These are phyloP conservation scores for Rhazya stricta DNA, from an alignment of 257 asterid genomes.

Conservation along the genomic window DNA sequence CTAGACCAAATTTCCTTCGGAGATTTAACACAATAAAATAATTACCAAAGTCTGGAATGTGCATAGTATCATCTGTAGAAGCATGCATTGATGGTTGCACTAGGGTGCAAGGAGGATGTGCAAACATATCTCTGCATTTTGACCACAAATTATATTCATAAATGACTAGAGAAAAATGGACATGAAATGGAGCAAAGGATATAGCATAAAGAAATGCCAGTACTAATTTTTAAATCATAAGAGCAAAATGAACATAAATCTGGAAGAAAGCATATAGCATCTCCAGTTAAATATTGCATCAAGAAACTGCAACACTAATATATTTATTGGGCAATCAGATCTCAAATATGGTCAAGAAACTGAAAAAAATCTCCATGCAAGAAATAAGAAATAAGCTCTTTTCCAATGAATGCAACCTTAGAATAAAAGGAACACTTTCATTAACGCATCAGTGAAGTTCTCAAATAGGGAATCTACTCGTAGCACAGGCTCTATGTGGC, in stretches of 20 bases:
- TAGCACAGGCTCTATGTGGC: background rate
- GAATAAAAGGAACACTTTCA: background rate
- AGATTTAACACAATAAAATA: constrained; percentile 17
- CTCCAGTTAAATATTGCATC: background rate
- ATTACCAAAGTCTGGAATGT: constrained; percentile 81
- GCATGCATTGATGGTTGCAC: constrained; percentile 77
- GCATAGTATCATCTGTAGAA: constrained; percentile 37
- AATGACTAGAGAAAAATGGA: constrained; percentile 4
- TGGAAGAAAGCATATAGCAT: background rate
- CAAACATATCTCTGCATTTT: constrained; percentile 84
- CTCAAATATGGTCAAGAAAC: background rate
- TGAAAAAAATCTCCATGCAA: background rate
- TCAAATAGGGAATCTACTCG: background rate
- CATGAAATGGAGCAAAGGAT: background rate
- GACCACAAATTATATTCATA: constrained; percentile 10
- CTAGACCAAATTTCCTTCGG: constrained; percentile 19
- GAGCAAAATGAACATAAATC: background rate
- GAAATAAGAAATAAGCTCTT: background rate
- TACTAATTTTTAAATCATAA: background rate
- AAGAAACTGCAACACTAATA: background rate
- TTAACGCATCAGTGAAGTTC: background rate
- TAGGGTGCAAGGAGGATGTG: constrained; percentile 90
- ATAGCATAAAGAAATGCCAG: background rate
- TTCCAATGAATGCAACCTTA: background rate
- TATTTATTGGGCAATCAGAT: background rate